Conservation (phyloP, 768 basidiomycete species). For the Plicaturopsis crispa region DNA sequence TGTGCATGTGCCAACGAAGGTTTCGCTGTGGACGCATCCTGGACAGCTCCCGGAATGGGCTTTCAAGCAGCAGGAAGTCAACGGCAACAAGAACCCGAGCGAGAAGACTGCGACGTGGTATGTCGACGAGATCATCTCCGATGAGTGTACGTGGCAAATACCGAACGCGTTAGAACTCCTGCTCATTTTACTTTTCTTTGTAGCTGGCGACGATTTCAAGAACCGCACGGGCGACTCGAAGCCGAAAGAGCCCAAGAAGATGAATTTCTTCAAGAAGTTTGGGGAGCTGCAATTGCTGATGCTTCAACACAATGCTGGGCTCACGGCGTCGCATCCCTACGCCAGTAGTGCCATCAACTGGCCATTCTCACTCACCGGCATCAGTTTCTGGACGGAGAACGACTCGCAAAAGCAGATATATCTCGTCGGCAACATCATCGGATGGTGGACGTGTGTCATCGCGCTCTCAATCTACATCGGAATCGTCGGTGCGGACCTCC, state of each 20-base stretch:
- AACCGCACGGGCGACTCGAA: slow-evolving; percentile 45
- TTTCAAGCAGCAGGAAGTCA: slow-evolving; percentile 94
- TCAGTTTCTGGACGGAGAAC: slow-evolving; percentile 96
- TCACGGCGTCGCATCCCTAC: slow-evolving; percentile 97
- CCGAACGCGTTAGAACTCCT: too few relatives aligned
- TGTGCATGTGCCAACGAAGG: slow-evolving; percentile 82
- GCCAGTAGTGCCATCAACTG: slow-evolving; percentile 95
- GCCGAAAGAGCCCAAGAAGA: slow-evolving; percentile 63
- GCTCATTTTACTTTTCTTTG: slow-evolving; percentile 6
- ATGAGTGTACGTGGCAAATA: slow-evolving; percentile 55
- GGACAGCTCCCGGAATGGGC: slow-evolving; percentile 93
- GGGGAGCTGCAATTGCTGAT: slow-evolving; percentile 89
- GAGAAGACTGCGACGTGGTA: slow-evolving; percentile 88
- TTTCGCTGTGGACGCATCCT: slow-evolving; percentile 89
- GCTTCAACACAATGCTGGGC: slow-evolving; percentile 98
- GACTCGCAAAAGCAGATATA: slow-evolving; percentile 89
- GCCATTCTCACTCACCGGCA: slow-evolving; percentile 94
- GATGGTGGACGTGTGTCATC: slow-evolving; percentile 92
- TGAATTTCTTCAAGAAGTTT: slow-evolving; percentile 95
- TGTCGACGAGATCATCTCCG: slow-evolving; percentile 72
- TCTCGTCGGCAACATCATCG: slow-evolving; percentile 87
- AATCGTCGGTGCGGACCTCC: slow-evolving; percentile 80
- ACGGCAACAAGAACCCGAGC: slow-evolving; percentile 87
- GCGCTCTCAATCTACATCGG: slow-evolving; percentile 85
- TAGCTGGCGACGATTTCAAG: slow-evolving; percentile 48